Evolutionary conservation across 1,139 yeast genomes (phyloP).

Genomic region (Spencermartinsiella ligniputridi): DNA sequence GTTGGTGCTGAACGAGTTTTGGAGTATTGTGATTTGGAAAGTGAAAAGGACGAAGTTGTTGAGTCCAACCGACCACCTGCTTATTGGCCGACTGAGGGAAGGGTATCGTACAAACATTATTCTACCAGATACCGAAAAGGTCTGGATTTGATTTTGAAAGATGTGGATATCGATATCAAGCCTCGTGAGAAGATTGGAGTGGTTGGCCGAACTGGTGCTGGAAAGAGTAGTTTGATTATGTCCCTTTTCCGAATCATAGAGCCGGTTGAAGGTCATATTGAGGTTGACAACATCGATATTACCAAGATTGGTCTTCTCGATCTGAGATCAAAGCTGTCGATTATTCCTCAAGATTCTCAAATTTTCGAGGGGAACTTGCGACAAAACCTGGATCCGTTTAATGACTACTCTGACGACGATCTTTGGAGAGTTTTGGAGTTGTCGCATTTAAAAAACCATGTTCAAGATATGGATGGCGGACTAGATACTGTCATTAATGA

Average conservation of each 20-base stretch:
- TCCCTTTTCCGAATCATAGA: slow-evolving; percentile 74
- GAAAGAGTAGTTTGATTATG: slow-evolving; percentile 67
- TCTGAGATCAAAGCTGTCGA: slow-evolving; percentile 55
- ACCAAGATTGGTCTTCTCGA: slow-evolving; percentile 54
- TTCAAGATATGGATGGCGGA: slow-evolving; percentile 47
- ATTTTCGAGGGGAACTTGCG: slow-evolving; percentile 63
- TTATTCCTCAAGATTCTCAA: slow-evolving; percentile 76
- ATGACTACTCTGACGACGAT: slow-evolving; percentile 44
- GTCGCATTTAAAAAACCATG: slow-evolving; percentile 77
- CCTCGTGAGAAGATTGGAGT: slow-evolving; percentile 71
- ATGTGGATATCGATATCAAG: slow-evolving; percentile 48
- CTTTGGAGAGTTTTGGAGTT: slow-evolving; percentile 71
- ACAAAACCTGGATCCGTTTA: slow-evolving; percentile 64
- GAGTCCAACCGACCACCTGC: slow-evolving; percentile 39
- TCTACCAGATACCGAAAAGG: slow-evolving; percentile 61
- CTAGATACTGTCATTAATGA: slow-evolving; percentile 48
- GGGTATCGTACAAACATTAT: slow-evolving; percentile 52
- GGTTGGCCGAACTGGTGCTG: slow-evolving; percentile 86
- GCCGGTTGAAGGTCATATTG: slow-evolving; percentile 51
- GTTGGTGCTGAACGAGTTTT: slow-evolving; percentile 74
- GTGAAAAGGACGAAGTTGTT: slow-evolving; percentile 49
- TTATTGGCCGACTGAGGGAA: slow-evolving; percentile 62
- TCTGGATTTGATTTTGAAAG: slow-evolving; percentile 49
- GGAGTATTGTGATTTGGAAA: slow-evolving; percentile 60
- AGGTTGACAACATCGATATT: slow-evolving; percentile 56